A percentile compares a stretch with the other conserved stretches of the same genome.
Conservation (phyloP, 2,329 filamentous ascomycete species). For the Lasiodiplodia gonubiensis region DNA sequence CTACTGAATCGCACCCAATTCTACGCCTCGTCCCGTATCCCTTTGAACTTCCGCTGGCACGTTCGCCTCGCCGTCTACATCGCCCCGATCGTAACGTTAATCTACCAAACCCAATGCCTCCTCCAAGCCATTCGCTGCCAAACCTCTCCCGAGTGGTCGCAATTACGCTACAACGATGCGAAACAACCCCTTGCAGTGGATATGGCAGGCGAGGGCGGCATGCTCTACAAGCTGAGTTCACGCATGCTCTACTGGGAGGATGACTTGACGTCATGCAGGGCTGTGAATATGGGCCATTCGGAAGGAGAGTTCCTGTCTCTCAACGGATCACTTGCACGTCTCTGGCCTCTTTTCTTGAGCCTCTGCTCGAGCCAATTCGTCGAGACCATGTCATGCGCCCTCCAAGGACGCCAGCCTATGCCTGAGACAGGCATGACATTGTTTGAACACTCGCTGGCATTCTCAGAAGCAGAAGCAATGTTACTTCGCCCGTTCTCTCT, state of each 20-base stretch:
- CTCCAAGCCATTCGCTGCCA: constrained; percentile 91
- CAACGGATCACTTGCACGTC: constrained; percentile 76
- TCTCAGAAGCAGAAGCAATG: constrained; percentile 91
- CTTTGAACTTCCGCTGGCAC: constrained; percentile 76
- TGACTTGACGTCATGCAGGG: constrained; percentile 75
- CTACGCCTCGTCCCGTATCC: constrained; percentile 85
- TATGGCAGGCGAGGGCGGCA: constrained; percentile 65
- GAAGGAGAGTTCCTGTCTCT: constrained; percentile 59
- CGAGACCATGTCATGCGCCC: constrained; percentile 84
- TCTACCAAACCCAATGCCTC: constrained; percentile 70
- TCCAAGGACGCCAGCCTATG: constrained; percentile 79
- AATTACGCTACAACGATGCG: constrained; percentile 54
- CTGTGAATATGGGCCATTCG: constrained; percentile 69
- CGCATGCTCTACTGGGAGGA: constrained; percentile 73
- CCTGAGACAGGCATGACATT: constrained; percentile 95
- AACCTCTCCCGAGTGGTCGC: constrained; percentile 61
- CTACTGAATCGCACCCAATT: constrained; percentile 91
- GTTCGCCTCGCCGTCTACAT: constrained; percentile 73
- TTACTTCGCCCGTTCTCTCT: constrained; percentile 80
- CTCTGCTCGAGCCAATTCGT: constrained; percentile 79
- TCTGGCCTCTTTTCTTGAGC: constrained; percentile 77
- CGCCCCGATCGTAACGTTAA: constrained; percentile 72
- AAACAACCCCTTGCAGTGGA: constrained; percentile 52
- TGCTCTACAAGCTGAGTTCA: constrained; percentile 75
- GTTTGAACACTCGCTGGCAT: constrained; percentile 94